phyloP scores from a whole-genome alignment of 805 yeast species.

The Lipomyces orientalis region DNA sequence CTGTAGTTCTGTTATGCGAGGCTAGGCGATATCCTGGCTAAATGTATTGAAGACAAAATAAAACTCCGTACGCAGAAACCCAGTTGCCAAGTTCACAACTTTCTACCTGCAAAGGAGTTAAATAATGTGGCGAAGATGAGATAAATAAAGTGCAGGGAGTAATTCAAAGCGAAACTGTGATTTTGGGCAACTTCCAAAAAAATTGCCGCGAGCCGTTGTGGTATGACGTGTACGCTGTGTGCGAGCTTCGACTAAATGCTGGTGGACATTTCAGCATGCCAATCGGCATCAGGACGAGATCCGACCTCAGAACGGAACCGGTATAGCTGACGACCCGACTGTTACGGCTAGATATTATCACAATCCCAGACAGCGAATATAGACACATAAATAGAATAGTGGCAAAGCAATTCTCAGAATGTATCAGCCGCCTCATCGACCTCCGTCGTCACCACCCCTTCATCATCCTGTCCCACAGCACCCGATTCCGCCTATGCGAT shows the following conservation, averaged over 20 bases:
- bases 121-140: not conserved
- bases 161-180: not conserved
- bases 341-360: not conserved
- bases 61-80: not conserved
- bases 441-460: conserved; percentile 47
- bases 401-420: conserved; percentile 13
- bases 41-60: not conserved
- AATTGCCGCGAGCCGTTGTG: not conserved
- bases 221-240: not conserved
- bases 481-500: conserved; percentile 49
- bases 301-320: too few relatives aligned
- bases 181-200: not conserved
- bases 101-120: not conserved
- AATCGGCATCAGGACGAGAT: not conserved
- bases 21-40: not conserved
- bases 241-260: not conserved
- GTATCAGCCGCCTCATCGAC: conserved; percentile 33
- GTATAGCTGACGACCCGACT: too few relatives aligned
- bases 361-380: not conserved
- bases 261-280: not conserved
- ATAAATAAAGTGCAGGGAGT: not conserved
- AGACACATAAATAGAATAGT: not conserved
- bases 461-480: conserved; percentile 55
- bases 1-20: not conserved
- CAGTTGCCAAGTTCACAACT: not conserved